phyloP scores from a whole-genome alignment of 768 basidiomycete genomes.

The Boletus fagicola region DNA sequence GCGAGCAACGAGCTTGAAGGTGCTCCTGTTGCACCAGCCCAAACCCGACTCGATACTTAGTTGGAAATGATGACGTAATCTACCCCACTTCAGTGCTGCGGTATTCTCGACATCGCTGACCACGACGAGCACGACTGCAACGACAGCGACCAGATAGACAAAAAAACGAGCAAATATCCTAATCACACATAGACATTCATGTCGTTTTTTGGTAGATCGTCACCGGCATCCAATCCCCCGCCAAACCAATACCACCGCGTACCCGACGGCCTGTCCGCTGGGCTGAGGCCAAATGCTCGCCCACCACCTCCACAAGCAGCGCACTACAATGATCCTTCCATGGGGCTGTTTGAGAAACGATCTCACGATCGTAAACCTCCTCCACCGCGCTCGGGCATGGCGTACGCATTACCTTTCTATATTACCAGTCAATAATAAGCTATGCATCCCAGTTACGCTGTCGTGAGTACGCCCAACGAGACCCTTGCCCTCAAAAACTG shows the following conservation, averaged over 20 bases:
- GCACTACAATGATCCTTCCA: constrained; percentile 54
- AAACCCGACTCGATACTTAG: not conserved
- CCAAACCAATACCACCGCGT: constrained; percentile 44
- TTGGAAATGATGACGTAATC: constrained; percentile 23
- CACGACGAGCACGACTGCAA: not conserved
- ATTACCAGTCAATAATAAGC: not conserved
- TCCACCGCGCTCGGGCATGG: constrained; percentile 32
- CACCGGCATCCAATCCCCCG: constrained; percentile 31
- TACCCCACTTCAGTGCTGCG: not conserved
- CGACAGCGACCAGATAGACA: constrained; percentile 1
- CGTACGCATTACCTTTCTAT: constrained; percentile 11
- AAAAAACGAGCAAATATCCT: not conserved
- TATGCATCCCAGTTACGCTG: constrained; percentile 42
- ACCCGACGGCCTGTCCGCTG: constrained; percentile 38
- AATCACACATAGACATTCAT: constrained; percentile 9
- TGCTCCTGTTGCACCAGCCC: not conserved
- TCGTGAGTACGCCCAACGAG: constrained; percentile 62
- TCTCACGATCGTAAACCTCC: constrained; percentile 41
- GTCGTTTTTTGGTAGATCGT: constrained; percentile 47
- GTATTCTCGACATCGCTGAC: not conserved
- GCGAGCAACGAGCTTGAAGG: not conserved
- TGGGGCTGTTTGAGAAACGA: constrained; percentile 50
- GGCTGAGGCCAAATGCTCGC: constrained; percentile 35
- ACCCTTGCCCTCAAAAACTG: constrained; percentile 77
- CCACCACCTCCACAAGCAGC: constrained; percentile 39